Evolutionary conservation across 2,329 filamentous ascomycete genomes (phyloP), one percentile per base, ranked within the genome.

Genomic region (Diaporthe citriasiana): DNA sequence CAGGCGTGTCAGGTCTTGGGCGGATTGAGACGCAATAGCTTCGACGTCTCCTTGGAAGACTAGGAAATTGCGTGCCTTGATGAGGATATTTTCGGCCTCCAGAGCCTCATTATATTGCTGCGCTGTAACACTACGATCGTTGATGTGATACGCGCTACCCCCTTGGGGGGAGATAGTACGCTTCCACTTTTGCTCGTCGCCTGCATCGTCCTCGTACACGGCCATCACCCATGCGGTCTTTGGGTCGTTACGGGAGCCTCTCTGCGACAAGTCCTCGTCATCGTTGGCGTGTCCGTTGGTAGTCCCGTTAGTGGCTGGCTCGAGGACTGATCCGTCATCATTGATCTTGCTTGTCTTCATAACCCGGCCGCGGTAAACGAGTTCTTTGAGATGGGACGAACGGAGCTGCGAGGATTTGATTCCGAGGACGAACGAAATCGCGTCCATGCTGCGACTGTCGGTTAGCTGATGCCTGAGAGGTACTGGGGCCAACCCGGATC

Each of bases 181-280:
- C 85, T 98, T 98, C 97, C 97, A 99, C 78, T 93, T 92, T 81
- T 98, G 95, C 83, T 97, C 95, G 80, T 98, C 94, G 60, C 95
- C 96, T 2, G 95, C 95, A 82, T 99, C 97, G 81, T 99, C 97
- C 82, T 98, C 95, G 83, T 98, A 99, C 22, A 99, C 96, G 40
- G 97, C 97, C 95, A 98, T 98, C 19, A 99, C 97, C 96, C 96
- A 99, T 4, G 97, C 97, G 3, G 93, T 97, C 82, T 95, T 97
- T 0, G 97, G 97, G 79, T 99, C 96, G 77, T 91, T 90, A 47
- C 90, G 92, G n/a, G 90, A 92, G 71, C 91, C 89, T 71, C 91
- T 89, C 76, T 93, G 89, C 9, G 88, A 87, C 30, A 87, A 83
- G 47, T 90, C 87, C 47, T 89, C 91, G 70, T 92, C 90, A 45